Evolutionary conservation across 2,329 filamentous ascomycete genomes (phyloP).

Genomic region (Pseudogymnoascus sp.): DNA sequence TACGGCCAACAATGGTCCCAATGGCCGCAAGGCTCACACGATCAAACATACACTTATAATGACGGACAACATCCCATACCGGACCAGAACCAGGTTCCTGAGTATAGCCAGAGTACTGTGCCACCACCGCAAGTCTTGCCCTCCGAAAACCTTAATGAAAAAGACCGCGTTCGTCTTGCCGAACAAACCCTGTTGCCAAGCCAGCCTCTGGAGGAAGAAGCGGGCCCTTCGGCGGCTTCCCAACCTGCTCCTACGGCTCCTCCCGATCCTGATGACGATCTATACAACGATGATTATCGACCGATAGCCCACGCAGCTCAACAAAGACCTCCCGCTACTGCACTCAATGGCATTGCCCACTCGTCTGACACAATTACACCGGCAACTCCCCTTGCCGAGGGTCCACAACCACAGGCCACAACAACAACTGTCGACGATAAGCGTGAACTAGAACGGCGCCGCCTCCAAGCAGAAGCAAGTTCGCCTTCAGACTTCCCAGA

Average conservation of each 20-base stretch:
- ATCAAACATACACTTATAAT: constrained; percentile 24
- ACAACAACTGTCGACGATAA: constrained; percentile 54
- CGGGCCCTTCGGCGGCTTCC: constrained; percentile 36
- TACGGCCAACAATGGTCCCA: background rate
- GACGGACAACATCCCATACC: constrained; percentile 27
- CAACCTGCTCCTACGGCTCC: constrained; percentile 20
- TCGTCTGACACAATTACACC: background rate
- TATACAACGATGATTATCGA: constrained; percentile 24
- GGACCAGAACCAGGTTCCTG: constrained; percentile 28
- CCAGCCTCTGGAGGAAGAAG: constrained; percentile 47
- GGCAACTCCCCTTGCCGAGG: background rate
- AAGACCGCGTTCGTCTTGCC: constrained; percentile 69
- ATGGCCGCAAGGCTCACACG: constrained; percentile 5
- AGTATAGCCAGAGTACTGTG: constrained; percentile 41
- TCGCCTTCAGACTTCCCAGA: constrained; percentile 44
- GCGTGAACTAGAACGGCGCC: constrained; percentile 55
- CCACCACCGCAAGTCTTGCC: constrained; percentile 53
- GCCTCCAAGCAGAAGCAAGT: constrained; percentile 46
- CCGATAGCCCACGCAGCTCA: constrained; percentile 14
- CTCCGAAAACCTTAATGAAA: constrained; percentile 66
- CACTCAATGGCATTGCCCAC: background rate
- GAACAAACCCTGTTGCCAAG: constrained; percentile 78
- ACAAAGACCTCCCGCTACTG: constrained; percentile 13
- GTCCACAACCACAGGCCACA: background rate
- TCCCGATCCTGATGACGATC: constrained; percentile 19